These are phyloP conservation scores for Lepiota venenata DNA, from an alignment of 768 basidiomycete genomes.

Conservation along the genomic window DNA sequence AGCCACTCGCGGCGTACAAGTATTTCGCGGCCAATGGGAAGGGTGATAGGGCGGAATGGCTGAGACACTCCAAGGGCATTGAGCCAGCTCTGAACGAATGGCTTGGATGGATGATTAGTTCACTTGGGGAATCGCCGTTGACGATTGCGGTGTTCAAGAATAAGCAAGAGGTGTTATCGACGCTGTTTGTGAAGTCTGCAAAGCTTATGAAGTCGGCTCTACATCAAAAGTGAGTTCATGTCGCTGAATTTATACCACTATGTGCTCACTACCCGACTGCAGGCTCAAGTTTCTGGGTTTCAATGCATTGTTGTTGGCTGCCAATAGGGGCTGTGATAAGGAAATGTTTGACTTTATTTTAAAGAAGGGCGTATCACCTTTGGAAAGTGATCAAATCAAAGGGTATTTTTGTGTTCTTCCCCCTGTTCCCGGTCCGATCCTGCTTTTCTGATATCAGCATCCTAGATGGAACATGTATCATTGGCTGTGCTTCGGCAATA, in stretches of 20 bases:
- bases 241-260: too few species aligned
- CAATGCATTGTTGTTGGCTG: constrained; percentile 44
- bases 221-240: constrained; percentile 37
- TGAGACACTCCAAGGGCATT: constrained; percentile 36
- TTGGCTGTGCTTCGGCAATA: constrained; percentile 29
- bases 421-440: not conserved
- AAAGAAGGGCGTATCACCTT: constrained; percentile 40
- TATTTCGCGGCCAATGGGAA: constrained; percentile 42
- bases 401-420: constrained; percentile 34
- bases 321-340: constrained; percentile 21
- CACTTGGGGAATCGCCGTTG: constrained; percentile 51
- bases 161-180: constrained; percentile 38
- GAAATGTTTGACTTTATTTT: constrained; percentile 49
- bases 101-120: constrained; percentile 48
- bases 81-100: constrained; percentile 40
- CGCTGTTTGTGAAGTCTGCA: constrained; percentile 40
- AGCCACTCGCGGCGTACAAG: constrained; percentile 47
- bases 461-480: constrained; percentile 59
- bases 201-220: constrained; percentile 38
- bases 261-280: not conserved
- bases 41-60: constrained; percentile 37
- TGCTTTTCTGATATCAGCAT: not conserved
- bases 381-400: constrained; percentile 34
- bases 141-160: constrained; percentile 37
- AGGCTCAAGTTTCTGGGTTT: constrained; percentile 46